phyloP scores from a whole-genome alignment of 257 asterid species.

The Avicennia marina region DNA sequence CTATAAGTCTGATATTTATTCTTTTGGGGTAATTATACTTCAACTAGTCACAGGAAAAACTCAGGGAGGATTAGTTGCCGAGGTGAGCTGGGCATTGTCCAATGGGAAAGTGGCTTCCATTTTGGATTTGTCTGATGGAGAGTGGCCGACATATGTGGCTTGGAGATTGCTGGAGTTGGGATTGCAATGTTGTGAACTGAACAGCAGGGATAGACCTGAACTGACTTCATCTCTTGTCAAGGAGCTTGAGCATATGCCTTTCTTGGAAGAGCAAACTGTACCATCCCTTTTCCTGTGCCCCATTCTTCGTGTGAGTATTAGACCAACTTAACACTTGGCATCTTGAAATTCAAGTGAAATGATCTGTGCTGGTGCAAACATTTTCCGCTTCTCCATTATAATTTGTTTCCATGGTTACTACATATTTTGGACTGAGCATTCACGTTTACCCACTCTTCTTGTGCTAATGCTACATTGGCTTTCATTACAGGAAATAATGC shows the following conservation, averaged over 20 bases:
- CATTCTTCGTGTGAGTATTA: background rate
- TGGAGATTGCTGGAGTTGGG: slow-evolving; percentile 71
- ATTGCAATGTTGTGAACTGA: slow-evolving; percentile 57
- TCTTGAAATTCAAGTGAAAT: too few relatives aligned
- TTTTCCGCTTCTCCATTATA: background rate
- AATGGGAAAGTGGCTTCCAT: slow-evolving; percentile 38
- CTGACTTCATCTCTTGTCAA: slow-evolving; percentile 43
- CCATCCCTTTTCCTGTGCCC: background rate
- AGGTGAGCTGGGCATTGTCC: slow-evolving; percentile 43
- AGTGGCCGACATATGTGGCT: slow-evolving; percentile 63
- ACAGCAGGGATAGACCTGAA: slow-evolving; percentile 62
- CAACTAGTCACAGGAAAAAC: slow-evolving; percentile 64
- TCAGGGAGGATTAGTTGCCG: slow-evolving; percentile 38
- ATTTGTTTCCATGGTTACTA: background rate
- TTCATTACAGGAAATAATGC: slow-evolving; percentile 91
- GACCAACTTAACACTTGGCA: too few relatives aligned
- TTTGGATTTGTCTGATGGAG: slow-evolving; percentile 72
- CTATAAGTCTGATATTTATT: slow-evolving; percentile 62
- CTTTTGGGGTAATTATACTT: slow-evolving; percentile 70
- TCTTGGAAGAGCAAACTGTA: slow-evolving; percentile 47
- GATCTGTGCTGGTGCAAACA: too few relatives aligned
- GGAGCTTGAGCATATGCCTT: slow-evolving; percentile 58
- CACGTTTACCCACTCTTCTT: background rate
- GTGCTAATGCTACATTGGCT: background rate
- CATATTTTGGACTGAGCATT: background rate